Evolutionary conservation across 2,329 filamentous ascomycete genomes (phyloP), one percentile per base, ranked within the genome.

Genomic region (Fusarium euwallaceae): DNA sequence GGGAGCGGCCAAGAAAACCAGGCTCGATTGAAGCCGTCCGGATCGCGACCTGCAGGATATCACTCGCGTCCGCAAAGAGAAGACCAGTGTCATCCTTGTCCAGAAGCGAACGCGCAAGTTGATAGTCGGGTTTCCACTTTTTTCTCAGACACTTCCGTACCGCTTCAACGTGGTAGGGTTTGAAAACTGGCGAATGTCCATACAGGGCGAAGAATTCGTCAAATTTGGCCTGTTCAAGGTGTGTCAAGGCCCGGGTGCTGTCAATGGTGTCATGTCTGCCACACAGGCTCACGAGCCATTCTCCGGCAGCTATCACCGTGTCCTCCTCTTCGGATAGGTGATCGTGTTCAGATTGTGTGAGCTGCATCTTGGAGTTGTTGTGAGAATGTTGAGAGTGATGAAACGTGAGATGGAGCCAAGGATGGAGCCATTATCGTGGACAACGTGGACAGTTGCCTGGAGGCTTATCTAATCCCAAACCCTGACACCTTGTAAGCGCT

Each of bases 241-340:
- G 10, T 11, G 70, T 70, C 6, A 73, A 36, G 0, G 58, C 4
- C 5, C 61, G 32, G 2, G 63, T 65, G n/a, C 20, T 59, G 10
- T 61, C 4, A 10, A 9, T 4, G 2, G 48, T 48, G 2, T 22
- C n/a, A 0, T 43, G 4, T 0, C 11, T n/a, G 4, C 61, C 69
- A 24, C 61, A 73, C 5, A 72, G 37, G 27, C 14, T 43, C 7
- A 72, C 17, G 0, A 72, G 56, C 70, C 70, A 72, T 41, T 67
- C 58, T 4, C 70, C 70, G 0, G 70, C 70, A 4, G 41, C 10
- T 12, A n/a, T 27, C 17, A 32, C 48, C 6, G 11, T 9, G 3
- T 32, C 48, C 24, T 53, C 48, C 4, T 11, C 48, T 20, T 8
- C 48, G 4, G 17, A 14, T 6, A 11, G 32, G 4, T 32, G 17